These are phyloP conservation scores for Glycyrrhiza uralensis DNA, from an alignment of 306 rosid species.

Conservation along the genomic window DNA sequence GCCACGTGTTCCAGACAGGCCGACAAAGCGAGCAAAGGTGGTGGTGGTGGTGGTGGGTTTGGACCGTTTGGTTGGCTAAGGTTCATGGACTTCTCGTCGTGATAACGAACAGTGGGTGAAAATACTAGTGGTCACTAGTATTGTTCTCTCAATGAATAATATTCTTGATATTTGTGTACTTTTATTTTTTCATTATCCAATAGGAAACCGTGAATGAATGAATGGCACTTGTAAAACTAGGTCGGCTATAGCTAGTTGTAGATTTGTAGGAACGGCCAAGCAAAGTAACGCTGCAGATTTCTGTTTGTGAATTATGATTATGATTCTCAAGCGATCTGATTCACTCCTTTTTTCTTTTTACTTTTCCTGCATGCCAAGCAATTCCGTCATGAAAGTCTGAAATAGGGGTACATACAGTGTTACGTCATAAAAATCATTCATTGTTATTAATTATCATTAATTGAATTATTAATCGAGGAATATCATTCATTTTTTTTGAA, in stretches of 20 bases:
- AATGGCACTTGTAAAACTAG: not conserved
- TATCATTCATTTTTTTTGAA: too few species aligned
- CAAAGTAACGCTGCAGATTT: not conserved
- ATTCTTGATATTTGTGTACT: too few species aligned
- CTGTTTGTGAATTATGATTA: not conserved
- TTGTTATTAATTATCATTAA: too few species aligned
- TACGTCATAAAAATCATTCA: too few species aligned
- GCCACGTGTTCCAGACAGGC: conserved; percentile 56
- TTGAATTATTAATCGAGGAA: too few species aligned
- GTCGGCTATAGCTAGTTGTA: not conserved
- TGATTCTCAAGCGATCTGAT: not conserved
- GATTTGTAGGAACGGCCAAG: not conserved
- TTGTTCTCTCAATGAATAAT: too few species aligned
- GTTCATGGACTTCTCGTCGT: conserved; percentile 55
- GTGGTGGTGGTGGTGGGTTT: conserved; percentile 21
- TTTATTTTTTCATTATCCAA: not conserved
- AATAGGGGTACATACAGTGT: not conserved
- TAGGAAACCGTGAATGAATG: not conserved
- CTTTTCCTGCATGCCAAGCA: not conserved
- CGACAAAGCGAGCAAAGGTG: conserved; percentile 31
- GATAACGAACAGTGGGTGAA: conserved; percentile 16
- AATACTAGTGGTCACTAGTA: too few species aligned
- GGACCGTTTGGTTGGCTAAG: conserved; percentile 49
- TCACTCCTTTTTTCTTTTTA: not conserved
- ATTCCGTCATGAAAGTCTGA: not conserved